Conservation (phyloP, 2,329 filamentous ascomycete species). For the Verticillium zaregamsianum region DNA sequence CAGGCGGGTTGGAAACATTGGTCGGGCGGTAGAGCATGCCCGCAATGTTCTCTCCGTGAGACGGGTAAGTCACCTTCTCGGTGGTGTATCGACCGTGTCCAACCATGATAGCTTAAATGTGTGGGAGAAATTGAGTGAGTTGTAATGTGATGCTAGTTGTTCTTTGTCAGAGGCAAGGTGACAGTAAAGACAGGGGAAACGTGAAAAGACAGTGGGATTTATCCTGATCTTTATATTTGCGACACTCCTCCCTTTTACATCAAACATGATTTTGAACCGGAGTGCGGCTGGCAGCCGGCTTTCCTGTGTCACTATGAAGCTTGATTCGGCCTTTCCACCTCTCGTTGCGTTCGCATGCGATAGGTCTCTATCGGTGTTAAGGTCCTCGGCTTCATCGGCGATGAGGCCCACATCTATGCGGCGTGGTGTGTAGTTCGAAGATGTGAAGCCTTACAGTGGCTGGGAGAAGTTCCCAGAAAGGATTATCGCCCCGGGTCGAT, state of each 20-base stretch:
- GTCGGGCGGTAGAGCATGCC: conserved; percentile 16
- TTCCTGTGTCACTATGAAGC: background rate
- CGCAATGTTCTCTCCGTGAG: conserved; percentile 19
- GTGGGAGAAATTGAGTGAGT: background rate
- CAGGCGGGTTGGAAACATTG: conserved; percentile 18
- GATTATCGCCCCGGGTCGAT: background rate
- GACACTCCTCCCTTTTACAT: background rate
- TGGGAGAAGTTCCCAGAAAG: background rate
- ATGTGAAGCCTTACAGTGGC: background rate
- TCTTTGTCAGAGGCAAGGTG: no score
- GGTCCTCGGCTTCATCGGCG: background rate
- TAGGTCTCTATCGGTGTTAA: background rate
- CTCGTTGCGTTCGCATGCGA: background rate
- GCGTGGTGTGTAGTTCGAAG: no score
- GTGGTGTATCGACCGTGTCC: conserved; percentile 20
- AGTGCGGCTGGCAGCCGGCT: background rate
- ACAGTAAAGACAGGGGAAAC: no score
- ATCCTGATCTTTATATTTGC: no score
- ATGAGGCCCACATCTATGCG: background rate
- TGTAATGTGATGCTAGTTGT: no score
- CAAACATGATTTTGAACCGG: background rate
- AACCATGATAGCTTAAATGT: conserved; percentile 14
- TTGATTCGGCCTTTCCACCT: background rate
- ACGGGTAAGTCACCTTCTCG: conserved; percentile 20
- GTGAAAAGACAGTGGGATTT: no score